Evolutionary conservation across 805 yeast genomes (phyloP).

Genomic region (Ogataea parapolymorpha): DNA sequence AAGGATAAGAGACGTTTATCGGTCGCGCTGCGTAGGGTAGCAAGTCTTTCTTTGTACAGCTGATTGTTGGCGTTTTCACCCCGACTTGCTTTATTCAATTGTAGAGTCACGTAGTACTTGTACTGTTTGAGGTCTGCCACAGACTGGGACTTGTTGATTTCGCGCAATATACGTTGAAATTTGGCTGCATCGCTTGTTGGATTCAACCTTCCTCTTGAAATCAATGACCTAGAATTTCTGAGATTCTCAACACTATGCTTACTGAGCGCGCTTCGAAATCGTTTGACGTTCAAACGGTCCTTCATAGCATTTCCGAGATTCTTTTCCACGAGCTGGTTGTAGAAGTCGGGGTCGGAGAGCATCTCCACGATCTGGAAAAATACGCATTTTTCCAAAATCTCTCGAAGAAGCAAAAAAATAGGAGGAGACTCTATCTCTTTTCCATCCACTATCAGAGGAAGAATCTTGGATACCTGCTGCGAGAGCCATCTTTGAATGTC

Average conservation of each 20-base stretch:
- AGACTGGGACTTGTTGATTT: constrained; percentile 33
- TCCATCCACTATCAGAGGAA: constrained; percentile 49
- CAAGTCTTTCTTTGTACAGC: constrained; percentile 20
- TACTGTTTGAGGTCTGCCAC: constrained; percentile 46
- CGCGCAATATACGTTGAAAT: constrained; percentile 40
- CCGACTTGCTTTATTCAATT: constrained; percentile 40
- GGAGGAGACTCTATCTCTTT: constrained; percentile 47
- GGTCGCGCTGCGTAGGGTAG: constrained; percentile 18
- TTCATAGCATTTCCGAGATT: constrained; percentile 61
- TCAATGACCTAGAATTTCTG: constrained; percentile 15
- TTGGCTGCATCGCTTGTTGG: constrained; percentile 39
- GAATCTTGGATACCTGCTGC: constrained; percentile 36
- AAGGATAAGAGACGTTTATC: constrained; percentile 19
- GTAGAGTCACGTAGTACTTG: constrained; percentile 45
- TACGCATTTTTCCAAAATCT: constrained; percentile 58
- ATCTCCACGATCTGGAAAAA: constrained; percentile 48
- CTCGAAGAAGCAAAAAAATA: constrained; percentile 51
- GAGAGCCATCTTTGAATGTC: constrained; percentile 52
- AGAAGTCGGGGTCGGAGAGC: constrained; percentile 69
- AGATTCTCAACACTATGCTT: constrained; percentile 46
- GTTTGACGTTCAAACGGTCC: constrained; percentile 71
- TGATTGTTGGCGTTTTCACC: constrained; percentile 25
- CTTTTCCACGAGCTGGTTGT: constrained; percentile 62
- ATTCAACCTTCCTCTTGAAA: constrained; percentile 34
- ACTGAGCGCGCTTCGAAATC: constrained; percentile 65